A percentile compares a stretch with the other conserved stretches of the same genome.
phyloP scores from a whole-genome alignment of 306 rosid species.

The Cicer pinnatifidum region DNA sequence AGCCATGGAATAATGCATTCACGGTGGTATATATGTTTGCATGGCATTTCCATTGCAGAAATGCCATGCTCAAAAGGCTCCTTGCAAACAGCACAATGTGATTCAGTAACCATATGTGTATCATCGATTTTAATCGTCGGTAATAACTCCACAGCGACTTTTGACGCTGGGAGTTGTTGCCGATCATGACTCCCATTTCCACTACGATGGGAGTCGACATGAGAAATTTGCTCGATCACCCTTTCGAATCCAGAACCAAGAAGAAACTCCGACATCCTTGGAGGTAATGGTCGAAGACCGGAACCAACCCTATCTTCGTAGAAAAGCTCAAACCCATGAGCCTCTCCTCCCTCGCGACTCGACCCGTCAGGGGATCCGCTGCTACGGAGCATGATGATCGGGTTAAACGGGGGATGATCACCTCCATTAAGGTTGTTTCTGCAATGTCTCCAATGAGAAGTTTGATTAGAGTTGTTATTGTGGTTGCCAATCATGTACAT shows the following conservation, averaged over 20 bases:
- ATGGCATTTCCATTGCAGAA: conserved; percentile 48
- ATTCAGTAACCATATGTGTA: conserved; percentile 44
- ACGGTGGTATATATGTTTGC: conserved; percentile 70
- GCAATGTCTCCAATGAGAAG: conserved; percentile 42
- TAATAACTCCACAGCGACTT: conserved; percentile 60
- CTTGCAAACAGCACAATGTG: conserved; percentile 78
- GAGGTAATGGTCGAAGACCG: conserved; percentile 67
- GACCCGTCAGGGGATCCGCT: conserved; percentile 41
- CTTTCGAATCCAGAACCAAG: conserved; percentile 74
- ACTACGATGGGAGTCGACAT: conserved; percentile 52
- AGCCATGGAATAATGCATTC: conserved; percentile 87
- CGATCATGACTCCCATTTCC: conserved; percentile 41
- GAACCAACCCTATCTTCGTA: conserved; percentile 63
- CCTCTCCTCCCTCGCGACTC: conserved; percentile 37
- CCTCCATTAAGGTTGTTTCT: neutral
- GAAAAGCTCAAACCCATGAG: conserved; percentile 57
- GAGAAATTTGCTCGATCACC: conserved; percentile 61
- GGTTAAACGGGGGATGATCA: conserved; percentile 53
- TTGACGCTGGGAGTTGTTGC: conserved; percentile 50
- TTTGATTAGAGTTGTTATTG: conserved; percentile 35
- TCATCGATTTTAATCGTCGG: conserved; percentile 54
- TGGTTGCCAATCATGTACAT: conserved; percentile 60
- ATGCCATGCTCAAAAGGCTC: conserved; percentile 58
- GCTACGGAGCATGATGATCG: conserved; percentile 67
- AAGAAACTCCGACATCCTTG: conserved; percentile 66